These are phyloP conservation scores for Verticillium dahliae DNA, from an alignment of 2,329 filamentous ascomycete species.

Conservation along the genomic window DNA sequence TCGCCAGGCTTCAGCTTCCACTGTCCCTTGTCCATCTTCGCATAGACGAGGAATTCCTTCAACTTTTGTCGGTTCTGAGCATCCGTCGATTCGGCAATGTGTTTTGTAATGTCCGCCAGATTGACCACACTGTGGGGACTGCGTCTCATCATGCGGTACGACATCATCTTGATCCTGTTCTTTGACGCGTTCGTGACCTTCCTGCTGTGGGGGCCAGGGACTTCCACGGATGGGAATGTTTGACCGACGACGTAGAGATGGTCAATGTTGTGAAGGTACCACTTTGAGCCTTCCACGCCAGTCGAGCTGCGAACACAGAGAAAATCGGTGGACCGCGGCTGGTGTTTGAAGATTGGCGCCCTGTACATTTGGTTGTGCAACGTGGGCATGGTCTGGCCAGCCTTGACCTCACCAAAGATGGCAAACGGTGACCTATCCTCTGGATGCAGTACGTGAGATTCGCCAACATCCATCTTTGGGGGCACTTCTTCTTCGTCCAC, in stretches of 20 bases:
- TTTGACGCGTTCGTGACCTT: constrained; percentile 97
- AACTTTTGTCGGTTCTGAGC: constrained; percentile 95
- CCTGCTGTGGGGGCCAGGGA: constrained; percentile 87
- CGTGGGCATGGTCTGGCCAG: constrained; percentile 83
- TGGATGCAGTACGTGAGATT: constrained; percentile 78
- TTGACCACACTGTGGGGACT: constrained; percentile 63
- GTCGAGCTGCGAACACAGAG: constrained; percentile 78
- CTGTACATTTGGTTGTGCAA: constrained; percentile 94
- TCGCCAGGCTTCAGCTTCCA: constrained; percentile 76
- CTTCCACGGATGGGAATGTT: constrained; percentile 83
- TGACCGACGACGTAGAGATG: constrained; percentile 89
- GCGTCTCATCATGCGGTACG: constrained; percentile 79
- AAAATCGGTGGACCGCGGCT: constrained; percentile 73
- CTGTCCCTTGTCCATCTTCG: constrained; percentile 73
- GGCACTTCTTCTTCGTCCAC: constrained; percentile 65
- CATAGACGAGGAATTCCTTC: constrained; percentile 90
- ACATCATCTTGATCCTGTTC: constrained; percentile 92
- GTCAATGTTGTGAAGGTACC: constrained; percentile 83
- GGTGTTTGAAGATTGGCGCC: constrained; percentile 87
- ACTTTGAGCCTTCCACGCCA: constrained; percentile 67
- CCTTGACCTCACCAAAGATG: constrained; percentile 87
- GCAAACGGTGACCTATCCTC: constrained; percentile 96
- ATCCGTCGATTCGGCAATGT: constrained; percentile 88
- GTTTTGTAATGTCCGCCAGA: constrained; percentile 80
- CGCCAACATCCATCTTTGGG: constrained; percentile 79